A percentile compares a stretch with the other conserved stretches of the same genome.
Conservation (phyloP, 2,329 filamentous ascomycete species). For the Elsinoe ampelina region DNA sequence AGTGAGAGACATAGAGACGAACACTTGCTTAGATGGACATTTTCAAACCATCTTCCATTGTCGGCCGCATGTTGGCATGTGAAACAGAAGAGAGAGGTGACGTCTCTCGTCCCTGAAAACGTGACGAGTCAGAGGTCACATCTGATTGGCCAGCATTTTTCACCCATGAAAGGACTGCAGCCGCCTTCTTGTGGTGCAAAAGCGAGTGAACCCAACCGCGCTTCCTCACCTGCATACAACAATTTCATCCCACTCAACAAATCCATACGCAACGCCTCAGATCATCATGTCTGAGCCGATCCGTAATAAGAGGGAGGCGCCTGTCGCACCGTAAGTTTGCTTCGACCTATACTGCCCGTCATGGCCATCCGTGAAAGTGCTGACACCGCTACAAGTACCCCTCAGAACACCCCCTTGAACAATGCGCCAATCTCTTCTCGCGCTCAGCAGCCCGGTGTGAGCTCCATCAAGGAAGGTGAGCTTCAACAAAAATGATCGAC, state of each 20-base stretch:
- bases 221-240: conserved; percentile 10
- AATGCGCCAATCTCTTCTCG: conserved; percentile 96
- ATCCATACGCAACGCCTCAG: neutral
- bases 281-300: conserved; percentile 57
- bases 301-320: conserved; percentile 56
- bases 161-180: neutral
- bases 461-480: conserved; percentile 96
- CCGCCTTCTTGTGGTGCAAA: neutral
- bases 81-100: neutral
- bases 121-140: neutral
- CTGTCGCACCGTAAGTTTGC: conserved; percentile 53
- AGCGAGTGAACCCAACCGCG: neutral
- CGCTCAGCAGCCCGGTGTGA: conserved; percentile 86
- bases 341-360: conserved; percentile 10
- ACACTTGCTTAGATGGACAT: too few relatives aligned
- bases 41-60: too few relatives aligned
- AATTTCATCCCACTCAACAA: neutral
- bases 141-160: conserved; percentile 9
- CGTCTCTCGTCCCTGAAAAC: neutral
- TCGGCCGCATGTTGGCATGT: neutral
- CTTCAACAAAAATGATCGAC: neutral
- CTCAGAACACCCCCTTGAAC: conserved; percentile 93
- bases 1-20: too few relatives aligned
- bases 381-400: conserved; percentile 57
- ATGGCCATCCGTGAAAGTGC: conserved; percentile 18